A percentile compares a stretch with the other conserved stretches of the same genome.
phyloP scores from a whole-genome alignment of 225 moss, liverwort and hornwort species.

The Pseudisothecium myosuroides region DNA sequence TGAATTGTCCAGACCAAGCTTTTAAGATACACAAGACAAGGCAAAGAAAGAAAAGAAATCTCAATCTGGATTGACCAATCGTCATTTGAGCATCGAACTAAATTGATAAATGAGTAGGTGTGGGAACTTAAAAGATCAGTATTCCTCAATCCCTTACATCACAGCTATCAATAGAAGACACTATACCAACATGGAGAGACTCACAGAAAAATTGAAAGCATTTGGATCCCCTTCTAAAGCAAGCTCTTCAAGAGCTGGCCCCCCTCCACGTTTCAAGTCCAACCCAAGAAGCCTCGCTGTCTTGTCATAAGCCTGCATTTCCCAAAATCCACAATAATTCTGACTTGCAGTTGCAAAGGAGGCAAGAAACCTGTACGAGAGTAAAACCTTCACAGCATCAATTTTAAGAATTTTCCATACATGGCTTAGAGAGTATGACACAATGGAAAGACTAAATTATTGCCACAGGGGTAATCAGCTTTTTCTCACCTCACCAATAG shows the following conservation, averaged over 20 bases:
- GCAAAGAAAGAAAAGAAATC: neutral
- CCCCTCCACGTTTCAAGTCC: slow-evolving; percentile 83
- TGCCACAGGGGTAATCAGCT: neutral
- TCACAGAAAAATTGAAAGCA: slow-evolving; percentile 72
- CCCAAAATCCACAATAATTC: neutral
- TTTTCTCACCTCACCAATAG: slow-evolving; percentile 81
- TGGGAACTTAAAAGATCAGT: neutral
- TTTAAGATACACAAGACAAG: neutral
- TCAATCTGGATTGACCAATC: neutral
- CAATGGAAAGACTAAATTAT: neutral
- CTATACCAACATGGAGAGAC: neutral
- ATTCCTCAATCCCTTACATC: neutral
- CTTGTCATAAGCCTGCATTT: slow-evolving; percentile 86
- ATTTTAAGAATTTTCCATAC: neutral
- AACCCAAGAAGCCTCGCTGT: slow-evolving; percentile 87
- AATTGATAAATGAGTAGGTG: neutral
- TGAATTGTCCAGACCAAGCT: neutral
- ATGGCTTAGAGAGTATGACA: neutral
- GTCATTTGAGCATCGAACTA: neutral
- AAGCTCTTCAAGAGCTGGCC: slow-evolving; percentile 88
- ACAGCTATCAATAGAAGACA: neutral
- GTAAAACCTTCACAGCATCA: neutral
- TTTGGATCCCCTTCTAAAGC: slow-evolving; percentile 71
- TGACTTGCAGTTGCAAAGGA: neutral
- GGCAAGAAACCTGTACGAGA: neutral